Evolutionary conservation across 306 rosid species (phyloP), one percentile per base, ranked within the genome.

Genomic region (Sechiopsis laciniata): DNA sequence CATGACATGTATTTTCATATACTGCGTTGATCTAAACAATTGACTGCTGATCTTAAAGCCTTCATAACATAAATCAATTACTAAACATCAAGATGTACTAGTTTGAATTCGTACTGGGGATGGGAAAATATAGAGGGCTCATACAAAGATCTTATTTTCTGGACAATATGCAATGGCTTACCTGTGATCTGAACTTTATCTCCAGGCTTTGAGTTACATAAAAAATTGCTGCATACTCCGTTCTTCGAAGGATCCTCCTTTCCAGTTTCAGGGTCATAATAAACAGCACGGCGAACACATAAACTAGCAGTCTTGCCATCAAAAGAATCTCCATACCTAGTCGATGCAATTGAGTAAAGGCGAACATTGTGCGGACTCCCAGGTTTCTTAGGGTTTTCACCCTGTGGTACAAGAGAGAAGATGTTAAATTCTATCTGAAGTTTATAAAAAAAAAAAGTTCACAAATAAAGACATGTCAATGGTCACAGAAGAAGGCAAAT

Each of bases 291-390:
- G 4, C 99, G 96, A 51, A 94, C 97, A 50, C 99, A 94, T 72
- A 94, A 88, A 78, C 99, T 94, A 71, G 96, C 93, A 64, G 99
- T 94, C 81, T 82, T 91, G 42, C 99, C 97, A 82, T 94, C 95
- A 65, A 91, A 91, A 77, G 2, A 62, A 72, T 94, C 99, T 75
- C 99, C 99, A 84, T 87, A 94, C 87, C 99, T 86, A 37, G 99
- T 21, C 45, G 99, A 94, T 69, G 99, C 99, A 80, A 94, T 94
- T 8, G 99, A 91, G 84, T 94, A 94, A 16, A 94, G 87, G 17
- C 99, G 88, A 60, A 94, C 99, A 85, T 89, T 94, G 63, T 94
- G 73, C 2, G 92, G 95, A 60, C n/a, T 20, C 54, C 99, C 96
- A 0, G 96, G 91, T 85, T 94, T 94, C 86, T 88, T 94, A 0